Evolutionary conservation across 257 asterid species (phyloP).

Genomic region (Nicotiana attenuata): DNA sequence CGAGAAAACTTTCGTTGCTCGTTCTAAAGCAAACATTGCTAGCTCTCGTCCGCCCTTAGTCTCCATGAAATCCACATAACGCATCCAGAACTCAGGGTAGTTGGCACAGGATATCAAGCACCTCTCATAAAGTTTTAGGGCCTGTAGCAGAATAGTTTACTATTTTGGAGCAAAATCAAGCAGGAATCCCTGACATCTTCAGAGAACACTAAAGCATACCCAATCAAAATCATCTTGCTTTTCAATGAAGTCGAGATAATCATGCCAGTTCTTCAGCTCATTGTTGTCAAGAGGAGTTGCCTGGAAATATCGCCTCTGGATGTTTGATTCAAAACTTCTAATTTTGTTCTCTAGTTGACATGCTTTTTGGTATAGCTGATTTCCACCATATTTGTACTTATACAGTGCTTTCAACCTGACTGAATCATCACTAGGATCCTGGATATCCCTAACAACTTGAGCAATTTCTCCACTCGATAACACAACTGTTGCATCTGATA

Average conservation of each 20-base stretch:
- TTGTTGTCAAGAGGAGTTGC: conserved; percentile 57
- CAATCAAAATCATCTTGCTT: conserved; percentile 67
- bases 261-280: conserved; percentile 78
- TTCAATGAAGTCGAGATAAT: conserved; percentile 73
- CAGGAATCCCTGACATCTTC: conserved; percentile 1
- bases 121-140: conserved; percentile 75
- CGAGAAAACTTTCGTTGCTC: conserved; percentile 66
- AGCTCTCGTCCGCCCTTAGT: conserved; percentile 74
- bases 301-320: conserved; percentile 57
- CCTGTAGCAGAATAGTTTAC: conserved; percentile 36
- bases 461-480: conserved; percentile 49
- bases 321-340: conserved; percentile 54
- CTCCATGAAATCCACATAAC: conserved; percentile 80
- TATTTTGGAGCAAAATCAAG: conserved; percentile 8
- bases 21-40: conserved; percentile 62
- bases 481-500: conserved; percentile 25
- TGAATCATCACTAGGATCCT: conserved; percentile 46
- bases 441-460: conserved; percentile 56
- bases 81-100: conserved; percentile 91
- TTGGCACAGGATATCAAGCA: conserved; percentile 90
- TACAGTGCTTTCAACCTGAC: conserved; percentile 58
- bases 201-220: conserved; percentile 33
- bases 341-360: conserved; percentile 53
- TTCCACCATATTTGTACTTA: conserved; percentile 60
- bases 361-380: conserved; percentile 59